Conservation (phyloP, 257 asterid genomes). For the Pogostemon cablin region DNA sequence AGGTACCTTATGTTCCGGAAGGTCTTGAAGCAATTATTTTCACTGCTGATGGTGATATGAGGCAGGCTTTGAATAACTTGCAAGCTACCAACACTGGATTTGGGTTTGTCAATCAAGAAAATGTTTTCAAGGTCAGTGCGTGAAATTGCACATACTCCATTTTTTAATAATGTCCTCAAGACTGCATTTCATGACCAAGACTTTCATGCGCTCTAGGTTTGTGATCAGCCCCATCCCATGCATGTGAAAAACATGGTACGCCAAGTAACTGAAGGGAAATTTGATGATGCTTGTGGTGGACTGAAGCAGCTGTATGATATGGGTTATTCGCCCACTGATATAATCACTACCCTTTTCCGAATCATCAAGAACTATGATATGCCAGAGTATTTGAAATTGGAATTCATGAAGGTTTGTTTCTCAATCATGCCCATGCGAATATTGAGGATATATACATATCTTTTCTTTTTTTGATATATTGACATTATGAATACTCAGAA, state of each 20-base stretch:
- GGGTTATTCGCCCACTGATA: slow-evolving; percentile 98
- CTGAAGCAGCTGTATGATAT: slow-evolving; percentile 88
- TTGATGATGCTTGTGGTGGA: slow-evolving; percentile 90
- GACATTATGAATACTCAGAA: no score
- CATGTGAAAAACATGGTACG: slow-evolving; percentile 92
- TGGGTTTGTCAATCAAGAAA: slow-evolving; percentile 94
- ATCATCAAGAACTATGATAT: slow-evolving; percentile 86
- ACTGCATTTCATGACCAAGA: background rate
- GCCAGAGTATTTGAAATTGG: slow-evolving; percentile 92
- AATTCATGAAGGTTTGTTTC: slow-evolving; percentile 80
- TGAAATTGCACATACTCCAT: slow-evolving; percentile 9
- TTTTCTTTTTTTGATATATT: background rate
- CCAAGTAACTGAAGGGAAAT: slow-evolving; percentile 84
- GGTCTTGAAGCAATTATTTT: slow-evolving; percentile 98
- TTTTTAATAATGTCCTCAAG: slow-evolving; percentile 9
- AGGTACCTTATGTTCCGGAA: slow-evolving; percentile 96
- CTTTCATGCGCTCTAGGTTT: slow-evolving; percentile 55
- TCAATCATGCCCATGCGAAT: background rate
- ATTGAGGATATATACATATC: background rate
- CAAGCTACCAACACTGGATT: slow-evolving; percentile 98
- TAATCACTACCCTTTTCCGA: slow-evolving; percentile 94
- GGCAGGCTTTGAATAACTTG: slow-evolving; percentile 95
- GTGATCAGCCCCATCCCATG: slow-evolving; percentile 98
- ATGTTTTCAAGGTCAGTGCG: slow-evolving; percentile 84
- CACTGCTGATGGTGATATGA: slow-evolving; percentile 99